These are phyloP conservation scores for Fusarium proliferatum DNA, from an alignment of 2,329 filamentous ascomycete species.

Conservation along the genomic window DNA sequence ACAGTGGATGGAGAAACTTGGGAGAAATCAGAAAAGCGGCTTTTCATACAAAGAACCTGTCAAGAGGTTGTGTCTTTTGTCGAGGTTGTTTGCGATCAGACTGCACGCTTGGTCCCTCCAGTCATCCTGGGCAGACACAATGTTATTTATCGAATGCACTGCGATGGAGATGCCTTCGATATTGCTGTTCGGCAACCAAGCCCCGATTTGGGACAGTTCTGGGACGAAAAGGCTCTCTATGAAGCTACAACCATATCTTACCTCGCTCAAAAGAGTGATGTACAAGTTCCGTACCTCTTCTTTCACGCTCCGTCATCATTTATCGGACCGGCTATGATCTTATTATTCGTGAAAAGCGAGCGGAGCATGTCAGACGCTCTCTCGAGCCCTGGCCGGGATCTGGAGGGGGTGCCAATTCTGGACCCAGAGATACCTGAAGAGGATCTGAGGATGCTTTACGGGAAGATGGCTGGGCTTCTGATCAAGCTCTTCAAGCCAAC, in stretches of 20 bases:
- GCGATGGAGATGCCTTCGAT: not conserved
- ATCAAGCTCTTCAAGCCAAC: conserved; percentile 51
- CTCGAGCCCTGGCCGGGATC: not conserved
- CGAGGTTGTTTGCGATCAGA: not conserved
- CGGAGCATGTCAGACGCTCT: conserved; percentile 11
- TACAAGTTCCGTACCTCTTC: not conserved
- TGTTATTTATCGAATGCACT: conserved; percentile 5
- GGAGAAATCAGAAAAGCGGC: not conserved
- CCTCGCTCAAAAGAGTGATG: not conserved
- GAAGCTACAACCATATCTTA: conserved; percentile 3
- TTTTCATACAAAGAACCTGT: not conserved
- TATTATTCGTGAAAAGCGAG: not conserved
- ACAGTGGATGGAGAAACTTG: conserved; percentile 3
- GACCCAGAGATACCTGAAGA: conserved; percentile 1
- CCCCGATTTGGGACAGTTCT: conserved; percentile 5
- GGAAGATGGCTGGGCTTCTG: conserved; percentile 32
- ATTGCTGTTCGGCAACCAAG: conserved; percentile 8
- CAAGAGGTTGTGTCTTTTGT: conserved; percentile 1
- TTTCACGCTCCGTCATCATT: not conserved
- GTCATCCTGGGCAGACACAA: conserved; percentile 8
- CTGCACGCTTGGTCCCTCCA: not conserved
- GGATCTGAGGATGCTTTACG: not conserved
- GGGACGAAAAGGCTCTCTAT: conserved; percentile 4
- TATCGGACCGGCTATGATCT: not conserved
- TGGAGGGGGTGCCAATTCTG: not conserved